phyloP scores from a whole-genome alignment of 306 rosid species.

The Hippophae gyantsensis region DNA sequence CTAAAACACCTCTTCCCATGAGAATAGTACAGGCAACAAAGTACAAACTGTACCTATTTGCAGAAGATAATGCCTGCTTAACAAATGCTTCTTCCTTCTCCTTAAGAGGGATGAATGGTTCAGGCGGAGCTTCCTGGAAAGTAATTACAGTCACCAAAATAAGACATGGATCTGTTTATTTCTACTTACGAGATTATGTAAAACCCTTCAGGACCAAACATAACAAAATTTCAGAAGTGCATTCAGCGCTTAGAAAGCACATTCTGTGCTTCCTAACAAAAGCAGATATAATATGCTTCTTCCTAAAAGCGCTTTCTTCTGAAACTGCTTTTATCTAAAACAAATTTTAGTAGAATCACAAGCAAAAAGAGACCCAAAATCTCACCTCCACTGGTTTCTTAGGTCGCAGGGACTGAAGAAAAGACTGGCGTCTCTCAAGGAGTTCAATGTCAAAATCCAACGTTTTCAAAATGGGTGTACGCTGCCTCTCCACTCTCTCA shows the following conservation, averaged over 20 bases:
- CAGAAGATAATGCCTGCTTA: conserved; percentile 34
- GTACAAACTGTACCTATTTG: conserved; percentile 44
- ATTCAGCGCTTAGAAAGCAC: no score
- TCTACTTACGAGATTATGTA: no score
- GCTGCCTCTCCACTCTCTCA: conserved; percentile 25
- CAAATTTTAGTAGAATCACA: no score
- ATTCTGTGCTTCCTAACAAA: no score
- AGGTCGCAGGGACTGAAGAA: conserved; percentile 30
- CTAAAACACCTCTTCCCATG: not conserved
- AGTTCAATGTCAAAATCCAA: conserved; percentile 44
- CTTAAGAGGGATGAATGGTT: conserved; percentile 57
- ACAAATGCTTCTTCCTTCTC: conserved; percentile 52
- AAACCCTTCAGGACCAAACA: no score
- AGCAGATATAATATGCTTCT: no score
- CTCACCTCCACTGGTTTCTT: conserved; percentile 45
- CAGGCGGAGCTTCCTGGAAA: conserved; percentile 45
- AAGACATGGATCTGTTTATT: not conserved
- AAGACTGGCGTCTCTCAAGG: conserved; percentile 36
- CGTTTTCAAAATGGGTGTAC: conserved; percentile 11
- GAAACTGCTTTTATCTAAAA: no score
- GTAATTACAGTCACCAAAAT: not conserved
- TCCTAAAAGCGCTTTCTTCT: no score
- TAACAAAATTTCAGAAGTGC: no score
- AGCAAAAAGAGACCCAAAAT: not conserved
- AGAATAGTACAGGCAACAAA: conserved; percentile 1